Base-by-base conservation (phyloP, 352 stramenopile species). In the Blastocystis sp. region DNA sequence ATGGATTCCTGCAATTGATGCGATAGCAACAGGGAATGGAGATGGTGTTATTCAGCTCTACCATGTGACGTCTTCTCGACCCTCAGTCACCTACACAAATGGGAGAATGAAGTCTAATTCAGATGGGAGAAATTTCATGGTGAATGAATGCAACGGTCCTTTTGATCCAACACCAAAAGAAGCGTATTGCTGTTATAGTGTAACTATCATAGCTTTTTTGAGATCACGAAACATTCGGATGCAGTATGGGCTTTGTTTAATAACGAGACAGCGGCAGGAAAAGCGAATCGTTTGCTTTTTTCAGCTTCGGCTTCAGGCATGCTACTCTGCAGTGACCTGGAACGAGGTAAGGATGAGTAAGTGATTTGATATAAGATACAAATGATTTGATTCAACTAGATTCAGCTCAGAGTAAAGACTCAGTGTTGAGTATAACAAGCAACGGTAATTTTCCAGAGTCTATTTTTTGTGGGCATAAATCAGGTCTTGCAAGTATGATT, bases 211-310 rank as follows among this genome's bases (percentile, higher is more conserved):
- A 84, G 73, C 20, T 45, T 84, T 13, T 23, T 23, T 23, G 29
- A 66, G n/a, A 11, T 84, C 13, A 68, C 26, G 11, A 34, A 84
- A 8, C 73, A 84, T 29, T 66, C 45, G 0, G 73, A 84, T 20
- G 73, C 73, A 11, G 73, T 84, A 4, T 84, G 73, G 73, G 26
- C 47, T 20, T 29, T 84, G n/a, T 84, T 84, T 55, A 84, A 68
- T 37, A 84, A 84, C 39, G 73, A 68, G 9, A 26, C 20, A 26
- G 73, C 73, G 26, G 34, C 20, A 5, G 50, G 34, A n/a, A 26
- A 39, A 3, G 43, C 15, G 9, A 8, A 34, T 3, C 55, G 39
- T 20, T 41, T 63, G 18, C 50, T 84, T 20, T 84, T 84, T 37
- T 84, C 73, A 37, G 73, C 73, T 13, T 66, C 43, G 29, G 73